Percentiles rank a stretch among this genome's conserved stretches.
These are phyloP conservation scores for Quillaja saponaria DNA, from an alignment of 306 rosid species.

Conservation along the genomic window DNA sequence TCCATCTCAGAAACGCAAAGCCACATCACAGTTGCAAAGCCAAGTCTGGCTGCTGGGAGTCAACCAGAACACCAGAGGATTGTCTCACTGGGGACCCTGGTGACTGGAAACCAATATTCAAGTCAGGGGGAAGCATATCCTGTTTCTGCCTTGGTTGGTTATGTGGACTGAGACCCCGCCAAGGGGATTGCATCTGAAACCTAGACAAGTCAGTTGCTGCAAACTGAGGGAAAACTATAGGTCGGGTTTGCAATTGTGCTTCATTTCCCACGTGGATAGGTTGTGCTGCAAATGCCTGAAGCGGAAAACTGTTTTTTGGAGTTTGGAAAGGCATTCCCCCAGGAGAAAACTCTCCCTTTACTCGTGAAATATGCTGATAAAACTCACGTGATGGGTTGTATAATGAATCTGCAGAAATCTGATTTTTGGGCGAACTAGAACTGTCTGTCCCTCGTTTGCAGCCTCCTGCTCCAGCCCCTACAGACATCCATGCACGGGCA, in stretches of 20 bases:
- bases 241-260: conserved; percentile 62
- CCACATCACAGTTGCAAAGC: conserved; percentile 84
- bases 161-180: conserved; percentile 66
- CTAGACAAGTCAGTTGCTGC: conserved; percentile 75
- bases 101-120: conserved; percentile 91
- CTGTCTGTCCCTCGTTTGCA: conserved; percentile 71
- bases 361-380: conserved; percentile 57
- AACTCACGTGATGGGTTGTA: conserved; percentile 70
- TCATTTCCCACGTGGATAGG: conserved; percentile 48
- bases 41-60: conserved; percentile 97
- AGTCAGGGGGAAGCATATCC: conserved; percentile 92
- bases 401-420: conserved; percentile 73
- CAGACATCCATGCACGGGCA: conserved; percentile 98
- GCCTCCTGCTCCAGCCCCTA: conserved; percentile 90
- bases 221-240: conserved; percentile 69
- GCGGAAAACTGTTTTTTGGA: conserved; percentile 59
- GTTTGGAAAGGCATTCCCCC: conserved; percentile 62
- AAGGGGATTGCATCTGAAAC: conserved; percentile 71
- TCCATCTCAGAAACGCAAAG: conserved; percentile 48
- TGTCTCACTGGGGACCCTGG: conserved; percentile 93
- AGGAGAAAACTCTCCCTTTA: conserved; percentile 62
- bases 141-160: conserved; percentile 73
- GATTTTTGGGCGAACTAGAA: conserved; percentile 59
- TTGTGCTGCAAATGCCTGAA: conserved; percentile 67
- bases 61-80: conserved; percentile 76